Base-by-base conservation (phyloP, 108 stramenopile species). In the Pseudonitzschia multiseries region DNA sequence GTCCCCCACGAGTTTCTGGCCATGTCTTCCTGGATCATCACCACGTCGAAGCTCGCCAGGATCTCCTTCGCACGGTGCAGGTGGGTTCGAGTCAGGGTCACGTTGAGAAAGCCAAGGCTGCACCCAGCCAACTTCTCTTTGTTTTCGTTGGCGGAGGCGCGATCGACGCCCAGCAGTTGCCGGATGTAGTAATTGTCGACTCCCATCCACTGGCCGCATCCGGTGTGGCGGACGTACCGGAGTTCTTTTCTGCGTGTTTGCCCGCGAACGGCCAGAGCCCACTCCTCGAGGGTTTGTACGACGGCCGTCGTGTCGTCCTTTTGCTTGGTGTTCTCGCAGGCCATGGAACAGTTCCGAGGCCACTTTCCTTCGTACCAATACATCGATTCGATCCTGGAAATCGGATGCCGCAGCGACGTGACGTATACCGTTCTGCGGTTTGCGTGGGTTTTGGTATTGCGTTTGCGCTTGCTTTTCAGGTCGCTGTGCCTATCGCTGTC, bases 361-460 rank as follows among this genome's bases (percentile, higher is more conserved):
- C 70, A 71, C 22, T 59, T 57, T 33, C 70, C 70, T 60, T 71
- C 70, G 59, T 60, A 71, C 70, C 70, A 71, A 22, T 71, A 71
- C 57, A 71, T 29, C 18, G 70, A 71, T 26, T 60, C 10, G 13
- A 71, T 71, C 29, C 70, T 31, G 29, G 59, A 57, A 21, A 71
- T 61, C 32, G 70, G 70, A 61, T 71, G 57, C 26, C 70, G 70
- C 13, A 71, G 40, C n/a, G 57, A 17, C 24, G 70, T 71, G 32
- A 71, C 29, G 32, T 40, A 71, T 50, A 69, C 24, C 22, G 68
- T 69, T 36, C 6, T 36, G 36, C 36, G 36, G 36, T 6, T 6
- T 2, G 6, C 36, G 36, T 36, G 36, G 36, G n/a, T n/a, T n/a
- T 36, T 36, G 36, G 4, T 6, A 36, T 36, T 36, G 36, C 36